Evolutionary conservation across 768 basidiomycete species (phyloP), one percentile per base, ranked within the genome.

Genomic region (Tephrocybe sp.): DNA sequence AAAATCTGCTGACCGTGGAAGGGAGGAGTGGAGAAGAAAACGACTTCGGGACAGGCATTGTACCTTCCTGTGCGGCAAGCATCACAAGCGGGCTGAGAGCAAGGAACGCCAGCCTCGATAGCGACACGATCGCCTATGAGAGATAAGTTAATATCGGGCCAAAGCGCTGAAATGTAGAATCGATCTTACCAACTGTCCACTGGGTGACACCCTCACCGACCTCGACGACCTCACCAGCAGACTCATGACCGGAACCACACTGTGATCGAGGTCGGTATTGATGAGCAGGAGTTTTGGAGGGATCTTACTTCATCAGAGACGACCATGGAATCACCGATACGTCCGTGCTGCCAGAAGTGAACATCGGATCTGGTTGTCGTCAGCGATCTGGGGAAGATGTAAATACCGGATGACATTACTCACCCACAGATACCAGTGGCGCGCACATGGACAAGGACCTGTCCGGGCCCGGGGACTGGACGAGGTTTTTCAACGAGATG

Each of bases 401-500:
- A 30, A 11, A 11, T 30, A 30, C 28, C 7, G 23, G 6, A 23
- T 15, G 32, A 39, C 14, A 21, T 24, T 32, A 37, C 79, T 47
- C 58, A 81, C 84, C 85, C 85, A 59, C 85, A 86, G 34, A 86
- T 86, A 1, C 85, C 85, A 12, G 84, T 86, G 8, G 85, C 81
- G 39, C 81, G 77, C 36, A 86, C 82, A 58, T 85, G 83, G 8
- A 86, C 64, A 6, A 86, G 70, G 24, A 86, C 85, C 57, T 86
- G 84, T 3, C 84, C 85, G 37, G 78, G 77, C 12, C 81, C 83
- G 17, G 84, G 83, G 34, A 73, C 80, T 1, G 76, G 77, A 38
- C 74, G 72, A 5, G 84, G 82, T 61, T 84, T 85, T 63, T 84
- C 70, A n/a, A 85, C 84, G 24, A 85, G 77, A 64, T 84, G 83